Conservation (phyloP, 2,329 filamentous ascomycete species). For the Aspergillus fischeri region DNA sequence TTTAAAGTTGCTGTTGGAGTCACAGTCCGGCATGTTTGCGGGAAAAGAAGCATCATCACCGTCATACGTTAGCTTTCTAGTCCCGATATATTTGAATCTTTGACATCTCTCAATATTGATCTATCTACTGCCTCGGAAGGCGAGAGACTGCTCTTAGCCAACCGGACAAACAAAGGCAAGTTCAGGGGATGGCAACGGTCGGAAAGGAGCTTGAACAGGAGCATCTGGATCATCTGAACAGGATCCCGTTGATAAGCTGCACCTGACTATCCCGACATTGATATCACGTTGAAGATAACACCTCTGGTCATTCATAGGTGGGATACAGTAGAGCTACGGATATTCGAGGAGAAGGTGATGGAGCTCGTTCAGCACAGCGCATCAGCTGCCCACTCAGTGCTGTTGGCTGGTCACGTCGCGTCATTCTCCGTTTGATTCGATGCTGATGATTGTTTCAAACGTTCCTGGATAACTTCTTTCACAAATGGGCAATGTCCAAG, state of each 20-base stretch:
- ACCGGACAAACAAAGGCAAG: neutral
- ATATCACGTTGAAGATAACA: neutral
- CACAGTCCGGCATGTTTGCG: neutral
- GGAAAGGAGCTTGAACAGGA: neutral
- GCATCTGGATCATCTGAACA: neutral
- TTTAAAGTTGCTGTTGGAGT: neutral
- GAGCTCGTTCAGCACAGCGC: slow-evolving; percentile 2
- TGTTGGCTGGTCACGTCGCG: neutral
- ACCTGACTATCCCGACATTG: neutral
- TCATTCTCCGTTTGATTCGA: neutral
- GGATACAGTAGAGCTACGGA: neutral
- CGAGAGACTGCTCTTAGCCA: neutral
- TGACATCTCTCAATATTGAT: neutral
- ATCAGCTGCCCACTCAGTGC: slow-evolving; percentile 7
- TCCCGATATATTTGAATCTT: neutral
- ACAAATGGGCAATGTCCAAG: neutral
- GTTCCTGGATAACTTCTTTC: neutral
- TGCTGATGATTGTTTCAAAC: neutral
- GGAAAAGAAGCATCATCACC: neutral
- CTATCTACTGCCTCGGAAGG: neutral
- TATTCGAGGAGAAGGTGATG: slow-evolving; percentile 4
- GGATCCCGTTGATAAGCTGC: neutral
- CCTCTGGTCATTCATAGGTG: neutral
- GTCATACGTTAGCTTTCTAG: neutral
- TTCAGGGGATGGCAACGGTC: neutral